Evolutionary conservation across 345 rosid genomes (phyloP).

Genomic region (Arabis hirsuta): DNA sequence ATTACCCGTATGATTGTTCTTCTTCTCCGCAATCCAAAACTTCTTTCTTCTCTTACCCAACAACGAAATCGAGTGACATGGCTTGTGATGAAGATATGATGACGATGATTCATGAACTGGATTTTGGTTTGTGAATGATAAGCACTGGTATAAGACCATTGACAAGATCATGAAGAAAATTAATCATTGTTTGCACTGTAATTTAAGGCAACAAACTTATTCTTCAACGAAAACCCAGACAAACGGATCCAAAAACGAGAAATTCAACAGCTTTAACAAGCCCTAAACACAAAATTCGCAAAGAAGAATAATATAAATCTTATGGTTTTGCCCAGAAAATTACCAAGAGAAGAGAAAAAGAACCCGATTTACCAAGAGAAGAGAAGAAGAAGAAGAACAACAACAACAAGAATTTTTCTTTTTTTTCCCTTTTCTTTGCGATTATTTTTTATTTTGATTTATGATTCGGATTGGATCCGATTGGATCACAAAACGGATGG

Average conservation of each 20-base stretch:
- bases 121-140: constrained; percentile 44
- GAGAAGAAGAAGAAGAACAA: too few relatives aligned
- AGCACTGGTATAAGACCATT: constrained; percentile 52
- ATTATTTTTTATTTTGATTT: too few relatives aligned
- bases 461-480: too few relatives aligned
- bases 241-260: not conserved
- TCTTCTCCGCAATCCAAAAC: constrained; percentile 50
- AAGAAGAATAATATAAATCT: constrained; percentile 31
- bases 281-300: constrained; percentile 14
- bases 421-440: too few relatives aligned
- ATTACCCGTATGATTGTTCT: constrained; percentile 36
- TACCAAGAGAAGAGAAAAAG: constrained; percentile 35
- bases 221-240: constrained; percentile 33
- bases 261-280: too few relatives aligned
- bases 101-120: not conserved
- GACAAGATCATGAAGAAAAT: constrained; percentile 75
- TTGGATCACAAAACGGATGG: too few relatives aligned
- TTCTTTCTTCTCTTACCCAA: constrained; percentile 43
- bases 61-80: constrained; percentile 35
- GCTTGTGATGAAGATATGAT: constrained; percentile 28
- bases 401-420: too few relatives aligned
- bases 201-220: constrained; percentile 25
- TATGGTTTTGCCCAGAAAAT: constrained; percentile 15
- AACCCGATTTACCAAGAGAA: not conserved
- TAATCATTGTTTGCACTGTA: constrained; percentile 35